phyloP scores from a whole-genome alignment of 208 protist species.

The Trypanosoma melophagium region DNA sequence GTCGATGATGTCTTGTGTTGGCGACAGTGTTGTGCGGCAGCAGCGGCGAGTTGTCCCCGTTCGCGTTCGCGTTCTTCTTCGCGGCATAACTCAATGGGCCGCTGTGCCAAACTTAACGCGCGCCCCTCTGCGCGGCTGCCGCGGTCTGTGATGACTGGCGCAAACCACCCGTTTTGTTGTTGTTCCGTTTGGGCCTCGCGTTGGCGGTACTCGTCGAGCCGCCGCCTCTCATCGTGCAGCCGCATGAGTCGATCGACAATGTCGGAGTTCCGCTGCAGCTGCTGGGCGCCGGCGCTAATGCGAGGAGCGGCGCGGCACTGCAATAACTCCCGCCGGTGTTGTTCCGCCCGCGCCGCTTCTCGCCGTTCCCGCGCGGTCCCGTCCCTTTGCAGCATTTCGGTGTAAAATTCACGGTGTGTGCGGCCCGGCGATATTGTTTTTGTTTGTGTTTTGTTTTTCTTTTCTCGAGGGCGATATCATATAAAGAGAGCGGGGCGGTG shows the following conservation, averaged over 20 bases:
- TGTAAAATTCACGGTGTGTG: neutral
- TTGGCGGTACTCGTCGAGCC: slow-evolving; percentile 13
- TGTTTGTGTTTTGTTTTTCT: too few relatives aligned
- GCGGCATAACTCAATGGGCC: too few relatives aligned
- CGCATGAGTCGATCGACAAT: slow-evolving; percentile 26
- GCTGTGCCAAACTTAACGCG: neutral
- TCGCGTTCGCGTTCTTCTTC: neutral
- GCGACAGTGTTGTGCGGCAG: neutral
- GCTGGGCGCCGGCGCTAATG: slow-evolving; percentile 14
- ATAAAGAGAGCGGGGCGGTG: neutral
- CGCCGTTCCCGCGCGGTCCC: slow-evolving; percentile 22
- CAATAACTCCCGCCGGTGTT: slow-evolving; percentile 9
- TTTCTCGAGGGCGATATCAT: neutral
- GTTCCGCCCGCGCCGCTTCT: slow-evolving; percentile 16
- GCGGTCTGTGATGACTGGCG: slow-evolving; percentile 19
- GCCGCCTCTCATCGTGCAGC: slow-evolving; percentile 18
- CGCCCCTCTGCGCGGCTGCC: slow-evolving; percentile 17
- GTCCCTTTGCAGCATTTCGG: slow-evolving; percentile 18
- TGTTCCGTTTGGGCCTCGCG: slow-evolving; percentile 3
- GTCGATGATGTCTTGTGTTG: slow-evolving; percentile 2
- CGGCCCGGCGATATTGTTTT: too few relatives aligned
- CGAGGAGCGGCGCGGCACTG: slow-evolving; percentile 13
- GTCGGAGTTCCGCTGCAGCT: slow-evolving; percentile 10
- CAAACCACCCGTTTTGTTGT: slow-evolving; percentile 13
- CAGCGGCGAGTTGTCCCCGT: slow-evolving; percentile 2